These are phyloP conservation scores for Gaultheria prostrata DNA, from an alignment of 148 eudicot species.

Conservation along the genomic window DNA sequence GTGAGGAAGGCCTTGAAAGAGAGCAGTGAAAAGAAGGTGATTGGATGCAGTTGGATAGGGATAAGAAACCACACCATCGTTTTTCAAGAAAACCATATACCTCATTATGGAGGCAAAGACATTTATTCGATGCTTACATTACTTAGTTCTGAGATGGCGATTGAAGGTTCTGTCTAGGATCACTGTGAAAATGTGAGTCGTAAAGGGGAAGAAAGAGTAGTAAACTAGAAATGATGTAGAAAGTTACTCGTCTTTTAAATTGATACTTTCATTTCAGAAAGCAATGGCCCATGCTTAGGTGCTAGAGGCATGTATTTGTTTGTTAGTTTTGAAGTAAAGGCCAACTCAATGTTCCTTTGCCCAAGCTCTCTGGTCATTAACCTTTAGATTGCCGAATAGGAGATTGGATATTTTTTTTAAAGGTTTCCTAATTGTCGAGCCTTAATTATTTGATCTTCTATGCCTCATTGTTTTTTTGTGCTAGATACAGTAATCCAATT, in stretches of 20 bases:
- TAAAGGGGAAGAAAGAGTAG: not conserved
- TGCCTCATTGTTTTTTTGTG: too few relatives aligned
- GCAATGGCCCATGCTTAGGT: too few relatives aligned
- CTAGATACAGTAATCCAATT: too few relatives aligned
- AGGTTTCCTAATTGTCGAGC: too few relatives aligned
- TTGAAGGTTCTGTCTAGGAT: conserved; percentile 21
- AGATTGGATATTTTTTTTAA: too few relatives aligned
- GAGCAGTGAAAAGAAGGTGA: conserved; percentile 30
- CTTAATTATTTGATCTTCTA: too few relatives aligned
- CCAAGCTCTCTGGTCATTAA: too few relatives aligned
- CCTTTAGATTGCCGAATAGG: too few relatives aligned
- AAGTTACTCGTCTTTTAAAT: not conserved
- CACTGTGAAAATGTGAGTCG: not conserved
- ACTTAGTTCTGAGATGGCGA: conserved; percentile 42
- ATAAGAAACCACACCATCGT: conserved; percentile 30
- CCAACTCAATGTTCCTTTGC: too few relatives aligned
- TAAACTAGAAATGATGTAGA: not conserved
- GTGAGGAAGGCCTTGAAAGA: conserved; percentile 57
- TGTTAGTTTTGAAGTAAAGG: too few relatives aligned
- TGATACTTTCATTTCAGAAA: too few relatives aligned
- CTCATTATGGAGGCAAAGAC: conserved; percentile 39
- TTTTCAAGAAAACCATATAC: conserved; percentile 44
- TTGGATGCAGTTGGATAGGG: conserved; percentile 62
- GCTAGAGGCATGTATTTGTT: too few relatives aligned
- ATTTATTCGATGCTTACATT: conserved; percentile 43